Conservation (phyloP, 257 asterid species). For the Solanum peruvianum region DNA sequence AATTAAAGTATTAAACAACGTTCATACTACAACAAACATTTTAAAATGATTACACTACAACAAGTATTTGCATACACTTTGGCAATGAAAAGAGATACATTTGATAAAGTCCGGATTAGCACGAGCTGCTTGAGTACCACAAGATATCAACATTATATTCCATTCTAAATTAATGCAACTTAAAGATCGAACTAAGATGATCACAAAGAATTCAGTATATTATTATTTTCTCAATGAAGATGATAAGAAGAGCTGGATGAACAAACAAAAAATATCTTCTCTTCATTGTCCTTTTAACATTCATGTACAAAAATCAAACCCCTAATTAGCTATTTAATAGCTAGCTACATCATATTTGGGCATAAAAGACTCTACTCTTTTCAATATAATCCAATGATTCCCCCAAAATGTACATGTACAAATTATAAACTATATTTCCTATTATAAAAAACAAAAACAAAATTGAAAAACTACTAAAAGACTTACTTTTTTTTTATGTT, state of each 20-base stretch:
- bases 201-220: not conserved
- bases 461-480: constrained; percentile 10
- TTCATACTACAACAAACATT: not conserved
- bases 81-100: not conserved
- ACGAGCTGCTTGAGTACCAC: not conserved
- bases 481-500: constrained; percentile 27
- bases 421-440: constrained; percentile 15
- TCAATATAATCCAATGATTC: not conserved
- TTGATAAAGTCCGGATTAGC: not conserved
- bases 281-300: constrained; percentile 19
- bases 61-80: not conserved
- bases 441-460: not conserved
- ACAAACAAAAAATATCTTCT: not conserved
- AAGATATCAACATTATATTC: not conserved
- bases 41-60: not conserved
- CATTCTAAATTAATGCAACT: not conserved
- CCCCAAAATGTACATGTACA: constrained; percentile 45
- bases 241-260: not conserved
- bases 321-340: constrained; percentile 6
- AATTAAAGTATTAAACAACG: too few species aligned
- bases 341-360: constrained; percentile 2
- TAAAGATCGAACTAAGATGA: not conserved
- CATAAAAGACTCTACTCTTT: not conserved
- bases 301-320: constrained; percentile 31
- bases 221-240: not conserved